These are phyloP conservation scores for Thinopyrum elongatum DNA, from an alignment of 176 grass and related monocot genomes.

Conservation along the genomic window DNA sequence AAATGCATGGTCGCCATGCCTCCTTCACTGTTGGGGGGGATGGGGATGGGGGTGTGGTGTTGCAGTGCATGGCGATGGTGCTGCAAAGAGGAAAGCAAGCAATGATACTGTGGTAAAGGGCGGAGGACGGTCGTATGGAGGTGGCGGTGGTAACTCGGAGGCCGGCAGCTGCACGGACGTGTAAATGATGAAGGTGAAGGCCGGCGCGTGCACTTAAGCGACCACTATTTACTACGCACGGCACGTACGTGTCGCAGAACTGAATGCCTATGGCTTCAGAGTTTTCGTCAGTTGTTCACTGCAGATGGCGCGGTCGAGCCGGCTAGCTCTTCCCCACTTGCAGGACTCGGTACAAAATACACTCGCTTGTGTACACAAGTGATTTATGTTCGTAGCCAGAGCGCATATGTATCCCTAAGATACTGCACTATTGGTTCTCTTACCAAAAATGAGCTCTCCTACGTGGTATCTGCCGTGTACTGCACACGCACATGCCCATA, in stretches of 20 bases:
- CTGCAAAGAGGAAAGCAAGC: conserved; percentile 7
- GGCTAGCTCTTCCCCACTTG: too few species aligned
- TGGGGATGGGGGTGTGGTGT: not conserved
- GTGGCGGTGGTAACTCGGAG: conserved; percentile 15
- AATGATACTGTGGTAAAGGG: conserved; percentile 9
- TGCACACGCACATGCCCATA: not conserved
- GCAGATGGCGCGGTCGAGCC: not conserved
- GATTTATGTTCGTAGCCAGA: not conserved
- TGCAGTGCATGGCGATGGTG: not conserved
- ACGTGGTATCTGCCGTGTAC: not conserved
- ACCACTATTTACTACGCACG: not conserved
- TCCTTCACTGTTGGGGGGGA: not conserved
- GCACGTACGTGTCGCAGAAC: not conserved
- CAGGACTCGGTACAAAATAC: too few species aligned
- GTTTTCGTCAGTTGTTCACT: not conserved
- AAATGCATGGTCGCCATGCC: not conserved
- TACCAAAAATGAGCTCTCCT: not conserved
- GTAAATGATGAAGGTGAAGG: conserved; percentile 23
- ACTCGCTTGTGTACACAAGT: not conserved
- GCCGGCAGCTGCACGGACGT: conserved; percentile 19
- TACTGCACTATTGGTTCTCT: not conserved
- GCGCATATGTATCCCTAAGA: not conserved
- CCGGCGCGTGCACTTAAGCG: conserved; percentile 9
- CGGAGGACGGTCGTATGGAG: not conserved
- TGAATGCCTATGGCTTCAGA: not conserved